A percentile compares a stretch with the other conserved stretches of the same genome.
Evolutionary conservation across 176 grass and related monocot species (phyloP).

Genomic region (Phoenix roebelenii): DNA sequence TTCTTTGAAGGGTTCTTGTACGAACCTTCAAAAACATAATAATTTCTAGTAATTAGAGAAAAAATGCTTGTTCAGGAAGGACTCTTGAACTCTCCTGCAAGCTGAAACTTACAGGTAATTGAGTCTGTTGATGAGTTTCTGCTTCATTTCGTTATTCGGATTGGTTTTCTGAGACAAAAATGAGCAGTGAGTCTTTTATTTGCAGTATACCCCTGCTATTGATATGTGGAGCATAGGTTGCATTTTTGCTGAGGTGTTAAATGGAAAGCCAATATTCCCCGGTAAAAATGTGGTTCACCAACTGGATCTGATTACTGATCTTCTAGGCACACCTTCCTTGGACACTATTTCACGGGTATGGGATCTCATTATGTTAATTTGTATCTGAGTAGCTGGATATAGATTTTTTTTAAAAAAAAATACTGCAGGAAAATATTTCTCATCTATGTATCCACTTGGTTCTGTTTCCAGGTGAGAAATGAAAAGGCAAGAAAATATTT

Average conservation of each 20-base stretch:
- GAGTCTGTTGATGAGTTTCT: background rate
- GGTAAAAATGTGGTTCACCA: constrained; percentile 29
- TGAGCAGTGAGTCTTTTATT: background rate
- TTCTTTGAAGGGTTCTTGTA: no score
- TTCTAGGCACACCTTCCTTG: constrained; percentile 18
- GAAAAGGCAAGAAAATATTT: constrained; percentile 24
- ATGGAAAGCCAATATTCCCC: constrained; percentile 15
- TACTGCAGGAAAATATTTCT: no score
- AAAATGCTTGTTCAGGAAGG: constrained; percentile 16
- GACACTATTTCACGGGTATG: constrained; percentile 21
- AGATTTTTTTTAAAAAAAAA: background rate
- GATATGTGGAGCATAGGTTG: constrained; percentile 23
- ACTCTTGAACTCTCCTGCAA: constrained; percentile 5
- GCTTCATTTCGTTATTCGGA: background rate
- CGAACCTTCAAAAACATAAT: background rate
- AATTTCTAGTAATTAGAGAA: constrained; percentile 9
- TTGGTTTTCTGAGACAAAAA: background rate
- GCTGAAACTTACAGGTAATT: constrained; percentile 8
- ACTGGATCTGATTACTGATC: constrained; percentile 21
- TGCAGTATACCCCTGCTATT: constrained; percentile 23
- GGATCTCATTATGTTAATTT: background rate
- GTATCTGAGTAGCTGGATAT: background rate
- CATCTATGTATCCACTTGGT: background rate
- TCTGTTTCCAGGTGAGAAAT: constrained; percentile 10
- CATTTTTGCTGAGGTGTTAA: constrained; percentile 17